Evolutionary conservation across 805 yeast genomes (phyloP), one percentile per base, ranked within the genome.

Genomic region (Wickerhamomyces bovis): DNA sequence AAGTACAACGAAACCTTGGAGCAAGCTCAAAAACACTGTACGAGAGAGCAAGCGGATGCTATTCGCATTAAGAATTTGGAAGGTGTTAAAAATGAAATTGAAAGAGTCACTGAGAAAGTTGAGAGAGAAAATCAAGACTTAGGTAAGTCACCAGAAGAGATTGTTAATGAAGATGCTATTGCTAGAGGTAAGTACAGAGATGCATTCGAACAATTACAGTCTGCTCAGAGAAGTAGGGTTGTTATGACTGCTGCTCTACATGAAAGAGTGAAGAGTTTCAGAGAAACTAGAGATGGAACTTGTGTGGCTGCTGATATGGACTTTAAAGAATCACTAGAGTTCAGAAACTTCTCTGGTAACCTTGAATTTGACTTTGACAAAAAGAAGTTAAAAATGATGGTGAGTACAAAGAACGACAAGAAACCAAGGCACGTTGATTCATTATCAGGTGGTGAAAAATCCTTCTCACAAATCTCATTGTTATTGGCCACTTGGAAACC

Each of bases 381-480:
- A 10, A 71, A 71, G 44, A 68, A 69, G n/a, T 65, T 86, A 49
- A 70, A 73, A 22, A 73, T 85, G 65, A 65, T 73, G 46, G 87
- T 83, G 2, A 75, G 83, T 23, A 83, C 89, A 0, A 76, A 77
- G 49, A 76, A 71, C 43, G 81, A 77, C 48, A 75, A 73, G 36
- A 73, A 74, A 23, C 71, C 77, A 28, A 72, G 96, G 54, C 79
- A 83, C 35, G 88, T 88, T 4, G 86, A 82, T 53, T 84, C 97
- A 0, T 73, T 92, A 22, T 89, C 97, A 1, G 99, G 99, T 33
- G 99, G 99, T 41, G 99, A 94, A 62, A 90, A 90, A 61, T 89
- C 97, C 0, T 92, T 85, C 63, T 81, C 96, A 0, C 99, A 95
- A 63, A 82, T 92, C 52, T 86, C 97, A 0, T 73, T 94, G 48